phyloP scores from a whole-genome alignment of 192 early-diverging fungal genomes.

The Coemansia sp. region DNA sequence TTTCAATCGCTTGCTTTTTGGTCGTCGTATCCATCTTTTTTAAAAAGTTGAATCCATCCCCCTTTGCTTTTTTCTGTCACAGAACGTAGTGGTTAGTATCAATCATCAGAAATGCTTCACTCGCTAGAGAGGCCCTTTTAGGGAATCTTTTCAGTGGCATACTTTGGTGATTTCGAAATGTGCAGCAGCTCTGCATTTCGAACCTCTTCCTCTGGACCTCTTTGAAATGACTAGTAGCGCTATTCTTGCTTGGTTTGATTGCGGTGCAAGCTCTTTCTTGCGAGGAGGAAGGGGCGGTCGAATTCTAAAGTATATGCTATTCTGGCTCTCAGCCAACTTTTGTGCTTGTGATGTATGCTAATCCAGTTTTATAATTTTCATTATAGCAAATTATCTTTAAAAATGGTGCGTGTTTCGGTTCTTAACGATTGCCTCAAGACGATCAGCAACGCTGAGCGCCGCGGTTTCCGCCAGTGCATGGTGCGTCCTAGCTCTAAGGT shows the following conservation, averaged over 20 bases:
- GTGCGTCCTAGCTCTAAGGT: slow-evolving; percentile 98
- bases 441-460: slow-evolving; percentile 99
- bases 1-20: neutral
- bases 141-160: neutral
- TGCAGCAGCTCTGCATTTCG: neutral
- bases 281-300: no score
- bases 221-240: neutral
- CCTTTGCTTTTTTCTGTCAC: neutral
- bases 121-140: neutral
- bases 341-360: no score
- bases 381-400: slow-evolving; percentile 13
- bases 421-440: slow-evolving; percentile 96
- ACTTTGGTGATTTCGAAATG: slow-evolving; percentile 1
- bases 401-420: slow-evolving; percentile 98
- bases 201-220: neutral
- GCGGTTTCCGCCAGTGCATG: slow-evolving; percentile 96
- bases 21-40: slow-evolving; percentile 2
- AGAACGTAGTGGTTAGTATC: neutral
- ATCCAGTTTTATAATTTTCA: no score
- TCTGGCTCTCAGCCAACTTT: no score
- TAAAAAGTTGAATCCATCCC: neutral
- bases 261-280: no score
- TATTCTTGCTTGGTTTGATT: neutral
- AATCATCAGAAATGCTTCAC: neutral
- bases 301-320: no score